Base-by-base conservation (phyloP, 2,329 filamentous ascomycete species). In the Beauveria scarabaeidicola region DNA sequence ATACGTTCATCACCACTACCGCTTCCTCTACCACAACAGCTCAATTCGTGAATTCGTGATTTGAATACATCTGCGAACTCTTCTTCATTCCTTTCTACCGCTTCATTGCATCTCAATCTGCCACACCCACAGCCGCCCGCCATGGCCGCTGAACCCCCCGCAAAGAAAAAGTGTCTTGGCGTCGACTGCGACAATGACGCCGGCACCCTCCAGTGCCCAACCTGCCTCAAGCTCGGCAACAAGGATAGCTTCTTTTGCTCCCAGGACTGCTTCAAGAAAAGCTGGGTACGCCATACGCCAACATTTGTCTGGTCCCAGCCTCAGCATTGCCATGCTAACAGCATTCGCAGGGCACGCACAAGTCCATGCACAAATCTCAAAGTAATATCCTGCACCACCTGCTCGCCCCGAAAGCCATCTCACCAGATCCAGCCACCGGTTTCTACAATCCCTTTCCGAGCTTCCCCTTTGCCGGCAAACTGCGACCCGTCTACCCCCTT, bases 191-290 rank as follows among this genome's bases (percentile, higher is more conserved):
- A 83, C 44, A 96, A 97, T 64, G 87, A 93, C 64, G 92, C 92
- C 60, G 87, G 90, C 62, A 80, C 86, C 58, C 78, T 99, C 51
- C 92, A 97, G 74, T 99, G 94, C 74, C 94, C 94, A 58, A 97
- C 90, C 53, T 99, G 94, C 73, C 81, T 97, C 69, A 97, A 96
- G 76, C 78, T 92, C 48, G 90, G 88, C 58, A 87, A 86, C 68
- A 86, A 92, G 71, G 90, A 94, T 69, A 96, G 91, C 77, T 97
- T 86, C 76, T 99, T 97, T 78, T 99, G 94, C 79, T 91, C 91
- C 29, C 94, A 99, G 74, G 94, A 97, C 68, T 99, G 94, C 80
- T 99, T 99, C 78, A 97, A 97, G 81, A 88, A 86, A 74, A 99
- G 91, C 79, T 99, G 94, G 94, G 94, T 97, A 85, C 68, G 84